Percentiles rank a stretch among this genome's conserved stretches.
These are phyloP conservation scores for Eutrema salsugineum DNA, from an alignment of 441 rosid species.

Conservation along the genomic window DNA sequence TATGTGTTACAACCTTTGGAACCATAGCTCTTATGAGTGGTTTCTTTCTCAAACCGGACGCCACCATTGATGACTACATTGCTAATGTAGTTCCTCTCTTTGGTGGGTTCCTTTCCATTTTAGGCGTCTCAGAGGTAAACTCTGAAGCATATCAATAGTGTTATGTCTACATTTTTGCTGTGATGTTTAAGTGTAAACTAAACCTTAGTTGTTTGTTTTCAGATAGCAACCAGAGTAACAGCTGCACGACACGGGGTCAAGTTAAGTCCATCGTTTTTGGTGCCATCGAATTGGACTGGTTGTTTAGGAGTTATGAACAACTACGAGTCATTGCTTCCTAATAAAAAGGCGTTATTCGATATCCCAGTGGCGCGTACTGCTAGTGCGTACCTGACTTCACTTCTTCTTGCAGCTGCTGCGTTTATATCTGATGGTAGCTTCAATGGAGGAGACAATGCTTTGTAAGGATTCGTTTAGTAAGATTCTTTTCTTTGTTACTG, in stretches of 20 bases:
- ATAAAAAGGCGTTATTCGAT: constrained; percentile 75
- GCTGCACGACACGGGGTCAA: constrained; percentile 70
- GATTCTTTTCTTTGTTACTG: neutral
- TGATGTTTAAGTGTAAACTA: neutral
- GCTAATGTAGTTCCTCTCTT: constrained; percentile 78
- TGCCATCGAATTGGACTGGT: constrained; percentile 95
- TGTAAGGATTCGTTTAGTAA: constrained; percentile 45
- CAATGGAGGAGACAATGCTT: constrained; percentile 87
- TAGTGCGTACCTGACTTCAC: constrained; percentile 80
- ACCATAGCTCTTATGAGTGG: constrained; percentile 90
- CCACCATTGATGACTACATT: constrained; percentile 74
- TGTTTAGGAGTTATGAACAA: constrained; percentile 92
- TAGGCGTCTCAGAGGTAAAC: constrained; percentile 86
- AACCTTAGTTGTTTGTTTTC: constrained; percentile 14
- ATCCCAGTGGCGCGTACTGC: constrained; percentile 88
- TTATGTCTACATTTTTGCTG: neutral
- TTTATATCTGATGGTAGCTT: constrained; percentile 82
- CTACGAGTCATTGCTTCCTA: constrained; percentile 83
- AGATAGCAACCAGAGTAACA: constrained; percentile 82
- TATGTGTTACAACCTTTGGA: constrained; percentile 82
- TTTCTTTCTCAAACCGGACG: constrained; percentile 83
- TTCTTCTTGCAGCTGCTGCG: constrained; percentile 63
- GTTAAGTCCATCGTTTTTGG: constrained; percentile 84
- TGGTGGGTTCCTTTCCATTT: constrained; percentile 75
- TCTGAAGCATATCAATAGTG: neutral